Evolutionary conservation across 1,284 basidiomycete species (phyloP), one percentile per base, ranked within the genome.

Genomic region (Takashimella tepidaria): DNA sequence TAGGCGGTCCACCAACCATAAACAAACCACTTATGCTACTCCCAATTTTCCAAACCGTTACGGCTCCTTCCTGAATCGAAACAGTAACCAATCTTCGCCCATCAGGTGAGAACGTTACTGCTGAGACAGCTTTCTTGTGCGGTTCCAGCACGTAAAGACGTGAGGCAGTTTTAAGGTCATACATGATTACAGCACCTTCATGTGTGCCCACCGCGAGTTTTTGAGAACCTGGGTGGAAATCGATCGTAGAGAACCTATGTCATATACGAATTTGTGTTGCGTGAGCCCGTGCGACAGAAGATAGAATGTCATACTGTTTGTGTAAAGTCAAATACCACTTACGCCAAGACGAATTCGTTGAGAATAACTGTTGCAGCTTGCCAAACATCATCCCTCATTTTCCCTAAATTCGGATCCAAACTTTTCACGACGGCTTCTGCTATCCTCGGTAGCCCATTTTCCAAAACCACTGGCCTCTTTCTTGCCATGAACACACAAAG

Each of bases 391-490:
- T 96, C 91, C 13, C 96, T 82, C 69, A 88, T 83, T 11, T 84
- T 79, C 0, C 84, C 89, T 10, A 85, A 81, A 63, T 89, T 93
- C 11, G 95, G 96, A 74, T 98, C 95, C 42, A 98, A 79, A 6
- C 91, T 96, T 71, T 93, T 96, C 21, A 98, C 92, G 1, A 99
- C 92, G 1, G 92, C 92, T 71, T 99, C 95, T 68, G 92, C 86
- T 41, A 98, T 79, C 24, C 87, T 82, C 0, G 95, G 89, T 27
- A 98, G 77, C 63, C 88, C 91, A 11, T 89, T 83, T 61, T 91
- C 87, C 44, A 98, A 78, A 11, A 96, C 84, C 37, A 88, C 78
- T 1, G 93, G 92, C 66, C 87, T 86, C 86, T 92, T 96, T 65
- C 90, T 84, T 56, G 97, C 91, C 66, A 98, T 81, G 70, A 95